Base-by-base conservation (phyloP, 768 basidiomycete species). In the Gyrodon lividus region DNA sequence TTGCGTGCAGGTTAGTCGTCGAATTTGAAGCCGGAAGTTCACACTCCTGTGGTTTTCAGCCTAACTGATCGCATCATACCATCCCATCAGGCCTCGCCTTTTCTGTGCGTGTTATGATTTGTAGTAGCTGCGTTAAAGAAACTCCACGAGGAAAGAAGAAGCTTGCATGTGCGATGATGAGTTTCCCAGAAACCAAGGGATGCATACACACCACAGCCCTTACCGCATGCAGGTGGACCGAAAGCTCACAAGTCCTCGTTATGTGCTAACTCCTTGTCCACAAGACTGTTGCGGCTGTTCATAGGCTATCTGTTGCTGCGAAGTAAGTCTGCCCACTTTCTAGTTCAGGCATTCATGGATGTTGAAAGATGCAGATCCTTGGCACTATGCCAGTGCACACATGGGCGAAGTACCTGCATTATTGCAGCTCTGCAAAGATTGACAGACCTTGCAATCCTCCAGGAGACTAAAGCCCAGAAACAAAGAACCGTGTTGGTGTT, bases 201-300 rank as follows among this genome's bases (percentile, higher is more conserved):
- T n/a, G 7, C 33, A 34, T 16, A 16, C 34, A 14, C 34, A n/a
- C 30, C 16, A 23, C 34, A 12, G 31, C 9, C 26, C n/a, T 10
- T 7, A 28, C 40, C 17, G 22, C 9, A n/a, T 35, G n/a, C n/a
- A 8, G 28, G 23, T 23, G 6, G 20, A 41, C n/a, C n/a, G 20
- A 20, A 3, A 28, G 34, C n/a, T 13, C 22, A n/a, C 30, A 31
- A 31, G 6, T 52, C 44, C 56, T 14, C 26, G 56, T 58, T 37
- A 17, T 1, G 34, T 37, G n/a, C 35, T 7, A 37, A 12, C 1
- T 19, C 35, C 17, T 19, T 17, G 12, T 37, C 35, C 35, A 37
- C 4, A 37, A 19, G 35, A 37, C 35, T 19, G n/a, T 6, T 37
- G 2, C 3, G 17, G 17, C 35, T n/a, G 17, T 37, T 37, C 35